Conservation (phyloP, 257 asterid genomes). For the Buddleja alternifolia region DNA sequence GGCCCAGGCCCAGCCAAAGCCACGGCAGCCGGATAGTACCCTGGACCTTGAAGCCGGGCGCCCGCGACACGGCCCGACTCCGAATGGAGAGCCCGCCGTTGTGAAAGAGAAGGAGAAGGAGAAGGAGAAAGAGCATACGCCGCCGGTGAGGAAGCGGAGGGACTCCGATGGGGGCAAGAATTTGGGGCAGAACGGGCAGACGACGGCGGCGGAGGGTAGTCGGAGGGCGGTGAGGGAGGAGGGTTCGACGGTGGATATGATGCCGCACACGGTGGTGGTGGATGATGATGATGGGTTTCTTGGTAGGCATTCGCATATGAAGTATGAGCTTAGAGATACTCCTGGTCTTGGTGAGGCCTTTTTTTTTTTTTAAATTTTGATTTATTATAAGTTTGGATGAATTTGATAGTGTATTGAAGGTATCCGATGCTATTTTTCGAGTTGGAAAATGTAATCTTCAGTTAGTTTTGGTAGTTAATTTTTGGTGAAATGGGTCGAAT, state of each 20-base stretch:
- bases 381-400: not conserved
- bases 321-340: constrained; percentile 85
- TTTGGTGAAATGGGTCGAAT: not conserved
- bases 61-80: constrained; percentile 46
- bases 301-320: constrained; percentile 81
- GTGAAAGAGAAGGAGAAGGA: constrained; percentile 42
- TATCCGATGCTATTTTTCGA: not conserved
- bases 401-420: constrained; percentile 20
- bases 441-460: constrained; percentile 6
- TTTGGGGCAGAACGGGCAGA: constrained; percentile 50
- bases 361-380: not conserved
- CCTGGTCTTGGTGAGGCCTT: constrained; percentile 88
- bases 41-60: constrained; percentile 82
- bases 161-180: constrained; percentile 80
- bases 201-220: constrained; percentile 43
- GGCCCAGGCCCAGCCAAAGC: constrained; percentile 36
- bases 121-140: constrained; percentile 45
- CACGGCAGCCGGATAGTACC: constrained; percentile 39
- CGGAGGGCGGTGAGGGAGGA: constrained; percentile 65
- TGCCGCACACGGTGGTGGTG: constrained; percentile 65
- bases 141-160: constrained; percentile 77
- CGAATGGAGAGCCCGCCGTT: constrained; percentile 63
- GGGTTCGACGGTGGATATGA: constrained; percentile 48
- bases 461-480: not conserved
- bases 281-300: constrained; percentile 64